Percentiles rank a stretch among this genome's conserved stretches.
These are phyloP conservation scores for Salix udensis DNA, from an alignment of 345 rosid species.

Conservation along the genomic window DNA sequence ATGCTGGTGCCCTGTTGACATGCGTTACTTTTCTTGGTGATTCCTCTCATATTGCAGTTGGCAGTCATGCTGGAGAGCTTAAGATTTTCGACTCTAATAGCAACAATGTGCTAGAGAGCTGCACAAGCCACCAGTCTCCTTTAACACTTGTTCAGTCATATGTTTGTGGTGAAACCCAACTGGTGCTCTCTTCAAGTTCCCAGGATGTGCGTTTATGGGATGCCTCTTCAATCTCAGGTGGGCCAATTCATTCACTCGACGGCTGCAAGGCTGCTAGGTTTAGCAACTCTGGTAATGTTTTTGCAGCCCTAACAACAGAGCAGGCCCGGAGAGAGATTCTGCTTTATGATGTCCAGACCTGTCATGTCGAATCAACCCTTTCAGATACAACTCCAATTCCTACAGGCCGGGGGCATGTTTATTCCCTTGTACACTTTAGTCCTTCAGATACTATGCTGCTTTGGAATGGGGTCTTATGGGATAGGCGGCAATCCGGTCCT, in stretches of 20 bases:
- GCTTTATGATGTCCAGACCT: slow-evolving; percentile 76
- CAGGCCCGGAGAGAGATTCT: slow-evolving; percentile 64
- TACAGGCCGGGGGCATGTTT: slow-evolving; percentile 64
- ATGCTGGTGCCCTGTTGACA: slow-evolving; percentile 68
- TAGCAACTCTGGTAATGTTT: slow-evolving; percentile 67
- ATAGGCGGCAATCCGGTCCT: slow-evolving; percentile 52
- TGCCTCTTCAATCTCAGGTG: slow-evolving; percentile 59
- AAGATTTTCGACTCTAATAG: slow-evolving; percentile 69
- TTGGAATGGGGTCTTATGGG: slow-evolving; percentile 96
- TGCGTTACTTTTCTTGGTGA: slow-evolving; percentile 75
- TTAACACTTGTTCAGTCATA: slow-evolving; percentile 68
- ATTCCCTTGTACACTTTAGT: slow-evolving; percentile 80
- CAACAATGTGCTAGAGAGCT: slow-evolving; percentile 65
- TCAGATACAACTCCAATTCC: slow-evolving; percentile 53
- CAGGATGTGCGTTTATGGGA: slow-evolving; percentile 90
- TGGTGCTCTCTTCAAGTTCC: slow-evolving; percentile 82
- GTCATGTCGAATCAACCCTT: slow-evolving; percentile 46
- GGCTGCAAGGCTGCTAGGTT: slow-evolving; percentile 89
- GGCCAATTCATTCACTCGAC: slow-evolving; percentile 70
- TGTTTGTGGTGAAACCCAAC: slow-evolving; percentile 53
- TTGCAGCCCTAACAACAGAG: slow-evolving; percentile 71
- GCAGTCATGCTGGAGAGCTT: slow-evolving; percentile 82
- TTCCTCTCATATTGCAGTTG: slow-evolving; percentile 78
- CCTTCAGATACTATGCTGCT: slow-evolving; percentile 79
- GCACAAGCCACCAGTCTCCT: slow-evolving; percentile 71